Base-by-base conservation (phyloP, 2,329 filamentous ascomycete species). In the Cytospora paraplurivora region DNA sequence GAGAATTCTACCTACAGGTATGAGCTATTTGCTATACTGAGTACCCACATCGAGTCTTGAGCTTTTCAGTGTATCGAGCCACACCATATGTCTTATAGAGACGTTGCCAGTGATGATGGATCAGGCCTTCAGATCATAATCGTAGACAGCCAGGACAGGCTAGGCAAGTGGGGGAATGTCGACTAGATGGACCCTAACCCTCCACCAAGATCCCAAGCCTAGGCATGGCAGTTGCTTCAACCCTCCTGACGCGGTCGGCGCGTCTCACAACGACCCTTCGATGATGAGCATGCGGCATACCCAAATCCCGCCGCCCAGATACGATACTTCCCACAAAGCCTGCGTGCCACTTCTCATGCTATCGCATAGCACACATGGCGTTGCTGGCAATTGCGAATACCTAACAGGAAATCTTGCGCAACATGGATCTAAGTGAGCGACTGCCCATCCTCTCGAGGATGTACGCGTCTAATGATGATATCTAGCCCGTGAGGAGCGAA, bases 401-500 rank as follows among this genome's bases (percentile, higher is more conserved):
- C 7, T 59, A 32, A 54, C 35, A 27, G 59, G 63, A 59, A 35
- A 1, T 52, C 32, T 55, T 55, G 7, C 34, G 52, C 62, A 68
- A 35, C 64, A 78, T 78, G 76, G 75, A 75, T 47, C 41, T 59
- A 37, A 75, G 76, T 70, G 71, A 71, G 72, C 50, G 38, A 52
- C 44, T 57, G 13, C 34, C 7, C 13, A 12, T 12, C n/a, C 27
- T 38, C 19, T 59, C 32, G 11, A 58, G 51, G 10, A 33, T 21
- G 44, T 32, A 60, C 60, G 47, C 59, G n/a, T 53, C 59, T n/a
- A 51, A 59, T 60, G 64, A 54, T 67, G 47, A 15, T n/a, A 4
- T 59, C 4, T 63, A 84, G 82, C 79, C 71, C 84, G 86, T 68
- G 83, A 85, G 69, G 85, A 87, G 72, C 84, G 85, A 71, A 81